phyloP scores from a whole-genome alignment of 441 rosid genomes.

The Corymbia calophylla region DNA sequence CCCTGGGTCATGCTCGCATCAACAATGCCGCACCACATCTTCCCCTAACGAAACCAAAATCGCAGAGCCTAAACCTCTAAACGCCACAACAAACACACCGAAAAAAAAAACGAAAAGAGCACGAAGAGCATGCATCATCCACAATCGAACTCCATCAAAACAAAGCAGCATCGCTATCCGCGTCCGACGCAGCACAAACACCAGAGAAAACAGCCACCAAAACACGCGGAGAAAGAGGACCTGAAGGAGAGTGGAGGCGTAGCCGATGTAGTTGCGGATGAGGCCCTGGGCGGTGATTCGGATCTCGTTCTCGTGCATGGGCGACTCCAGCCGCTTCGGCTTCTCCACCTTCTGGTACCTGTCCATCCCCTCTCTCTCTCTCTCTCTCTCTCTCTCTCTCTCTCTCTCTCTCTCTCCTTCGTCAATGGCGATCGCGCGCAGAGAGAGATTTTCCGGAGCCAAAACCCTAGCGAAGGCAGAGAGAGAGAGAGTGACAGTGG shows the following conservation, averaged over 20 bases:
- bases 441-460: not conserved
- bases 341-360: not conserved
- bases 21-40: not conserved
- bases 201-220: not conserved
- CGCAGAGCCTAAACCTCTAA: not conserved
- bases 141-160: not conserved
- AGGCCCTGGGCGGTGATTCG: not conserved
- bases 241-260: not conserved
- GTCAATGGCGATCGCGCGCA: not conserved
- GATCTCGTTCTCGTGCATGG: not conserved
- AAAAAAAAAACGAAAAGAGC: not conserved
- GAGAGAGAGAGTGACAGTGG: not conserved
- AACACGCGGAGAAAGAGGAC: not conserved
- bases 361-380: not conserved
- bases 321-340: not conserved
- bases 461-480: not conserved
- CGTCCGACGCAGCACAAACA: not conserved
- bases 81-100: not conserved
- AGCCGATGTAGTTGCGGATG: not conserved
- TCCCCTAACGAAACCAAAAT: not conserved
- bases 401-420: not conserved
- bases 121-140: not conserved
- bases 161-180: not conserved
- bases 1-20: not conserved
- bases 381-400: not conserved